Base-by-base conservation (phyloP, 176 grass and related monocot genomes). In the Guadua angustifolia region DNA sequence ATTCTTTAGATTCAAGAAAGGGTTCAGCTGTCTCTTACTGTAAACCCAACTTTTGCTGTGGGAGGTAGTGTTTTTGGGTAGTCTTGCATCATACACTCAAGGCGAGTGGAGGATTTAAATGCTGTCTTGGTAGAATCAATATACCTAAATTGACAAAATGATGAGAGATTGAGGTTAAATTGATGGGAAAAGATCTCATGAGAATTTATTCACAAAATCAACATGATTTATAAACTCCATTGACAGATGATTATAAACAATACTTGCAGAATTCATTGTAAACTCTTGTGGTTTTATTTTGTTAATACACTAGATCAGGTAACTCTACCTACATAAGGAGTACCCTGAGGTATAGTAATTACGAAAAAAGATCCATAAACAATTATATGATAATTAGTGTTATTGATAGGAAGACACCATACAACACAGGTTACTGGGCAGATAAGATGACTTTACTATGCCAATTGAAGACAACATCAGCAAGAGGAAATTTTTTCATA, bases 41-140 rank as follows among this genome's bases (percentile, higher is more conserved):
- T 98, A 83, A 98, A 98, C 53, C 96, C 96, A 94, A 98, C 96
- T 82, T 88, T 98, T 56, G 91, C 87, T 24, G 86, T 90, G 29
- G 96, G 89, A 75, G 89, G 83, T 44, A 98, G 44, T 57, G 93
- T 93, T 83, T 98, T 98, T 80, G 96, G 96, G 88, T 98, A 98
- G 79, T 98, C 96, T 89, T 98, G 96, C 93, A 98, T 98, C 96
- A 98, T 98, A 85, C 96, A 98, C 66, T 98, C 96, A 73, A 98
- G 74, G 62, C 96, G 91, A 81, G 96, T 98, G 40, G 96, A 94
- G 2, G 96, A 95, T 79, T 94, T 98, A 85, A 98, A 98, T 83
- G 93, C 67, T 33, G 83, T 92, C 81, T 98, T 98, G 73, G 86
- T 95, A 43, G 91, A 90, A 88, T 95, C 91, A 49, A 68, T 90